phyloP scores from a whole-genome alignment of 2,329 filamentous ascomycete genomes.

The Pyrenochaeta sp. region DNA sequence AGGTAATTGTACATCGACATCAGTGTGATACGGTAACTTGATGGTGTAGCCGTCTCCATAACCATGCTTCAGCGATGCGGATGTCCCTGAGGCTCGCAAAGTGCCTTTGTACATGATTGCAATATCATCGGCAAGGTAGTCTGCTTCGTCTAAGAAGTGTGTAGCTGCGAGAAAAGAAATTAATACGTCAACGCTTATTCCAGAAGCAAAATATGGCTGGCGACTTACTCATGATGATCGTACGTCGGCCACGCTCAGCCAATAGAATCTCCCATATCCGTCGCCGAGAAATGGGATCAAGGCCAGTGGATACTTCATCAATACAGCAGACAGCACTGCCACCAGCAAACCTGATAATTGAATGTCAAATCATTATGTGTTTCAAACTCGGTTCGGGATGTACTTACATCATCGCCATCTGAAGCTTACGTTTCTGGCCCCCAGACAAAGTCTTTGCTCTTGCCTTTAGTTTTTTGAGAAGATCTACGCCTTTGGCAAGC shows the following conservation, averaged over 20 bases:
- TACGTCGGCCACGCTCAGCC: slow-evolving; percentile 78
- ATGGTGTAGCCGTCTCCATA: slow-evolving; percentile 76
- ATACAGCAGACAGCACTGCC: slow-evolving; percentile 86
- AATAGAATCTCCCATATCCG: slow-evolving; percentile 94
- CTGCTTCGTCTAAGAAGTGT: slow-evolving; percentile 90
- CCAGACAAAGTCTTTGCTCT: slow-evolving; percentile 80
- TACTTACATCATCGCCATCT: slow-evolving; percentile 72
- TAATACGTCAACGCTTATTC: too few relatives aligned
- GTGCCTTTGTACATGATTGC: slow-evolving; percentile 84
- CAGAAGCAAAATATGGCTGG: too few relatives aligned
- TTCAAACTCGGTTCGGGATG: not conserved
- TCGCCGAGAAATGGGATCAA: slow-evolving; percentile 82
- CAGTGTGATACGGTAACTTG: slow-evolving; percentile 23
- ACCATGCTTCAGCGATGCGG: slow-evolving; percentile 80
- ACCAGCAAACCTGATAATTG: slow-evolving; percentile 77
- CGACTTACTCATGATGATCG: slow-evolving; percentile 72
- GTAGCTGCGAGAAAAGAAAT: slow-evolving; percentile 59
- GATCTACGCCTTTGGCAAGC: slow-evolving; percentile 67
- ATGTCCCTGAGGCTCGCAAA: slow-evolving; percentile 80
- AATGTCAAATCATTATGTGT: not conserved
- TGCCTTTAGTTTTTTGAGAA: slow-evolving; percentile 75
- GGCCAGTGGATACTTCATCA: slow-evolving; percentile 85
- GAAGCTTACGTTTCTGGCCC: slow-evolving; percentile 88
- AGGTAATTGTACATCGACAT: slow-evolving; percentile 20
- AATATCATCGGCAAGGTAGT: slow-evolving; percentile 85